Evolutionary conservation across 2,329 filamentous ascomycete genomes (phyloP).

Genomic region (Rhynchosporium secalis): DNA sequence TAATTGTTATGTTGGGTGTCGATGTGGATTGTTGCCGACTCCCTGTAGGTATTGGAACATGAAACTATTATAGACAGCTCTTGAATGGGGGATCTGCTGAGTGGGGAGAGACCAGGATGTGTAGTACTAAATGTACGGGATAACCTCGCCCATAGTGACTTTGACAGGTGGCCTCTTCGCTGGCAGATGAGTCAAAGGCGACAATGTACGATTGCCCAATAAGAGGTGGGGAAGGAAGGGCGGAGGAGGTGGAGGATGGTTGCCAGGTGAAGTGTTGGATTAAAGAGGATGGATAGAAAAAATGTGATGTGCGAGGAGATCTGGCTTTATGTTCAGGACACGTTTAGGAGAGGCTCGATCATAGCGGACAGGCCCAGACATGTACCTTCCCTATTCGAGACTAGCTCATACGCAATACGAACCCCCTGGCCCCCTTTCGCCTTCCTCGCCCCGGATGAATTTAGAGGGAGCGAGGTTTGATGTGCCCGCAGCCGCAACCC

Average conservation of each 20-base stretch:
- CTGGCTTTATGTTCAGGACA: slow-evolving; percentile 29
- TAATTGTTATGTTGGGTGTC: slow-evolving; percentile 16
- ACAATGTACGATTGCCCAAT: slow-evolving; percentile 10
- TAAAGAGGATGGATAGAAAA: slow-evolving; percentile 12
- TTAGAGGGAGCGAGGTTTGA: slow-evolving; percentile 7
- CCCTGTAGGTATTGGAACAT: background rate
- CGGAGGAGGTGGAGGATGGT: background rate
- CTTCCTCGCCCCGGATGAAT: background rate
- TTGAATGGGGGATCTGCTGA: background rate
- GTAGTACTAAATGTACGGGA: slow-evolving; percentile 17
- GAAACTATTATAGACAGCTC: background rate
- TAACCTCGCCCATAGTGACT: slow-evolving; percentile 14
- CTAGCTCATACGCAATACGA: slow-evolving; percentile 4
- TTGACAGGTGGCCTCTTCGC: slow-evolving; percentile 14
- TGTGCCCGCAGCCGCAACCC: background rate
- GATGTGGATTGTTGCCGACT: background rate
- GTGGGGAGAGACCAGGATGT: slow-evolving; percentile 10
- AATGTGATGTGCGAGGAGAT: slow-evolving; percentile 18
- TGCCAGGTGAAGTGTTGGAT: slow-evolving; percentile 4
- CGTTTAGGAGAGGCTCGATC: slow-evolving; percentile 25
- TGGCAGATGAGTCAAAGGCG: slow-evolving; percentile 14
- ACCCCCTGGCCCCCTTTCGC: background rate
- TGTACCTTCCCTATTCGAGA: slow-evolving; percentile 10
- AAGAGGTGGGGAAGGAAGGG: background rate
- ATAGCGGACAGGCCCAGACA: background rate